Base-by-base conservation (phyloP, 441 rosid species). In the Erodium chrysanthum region DNA sequence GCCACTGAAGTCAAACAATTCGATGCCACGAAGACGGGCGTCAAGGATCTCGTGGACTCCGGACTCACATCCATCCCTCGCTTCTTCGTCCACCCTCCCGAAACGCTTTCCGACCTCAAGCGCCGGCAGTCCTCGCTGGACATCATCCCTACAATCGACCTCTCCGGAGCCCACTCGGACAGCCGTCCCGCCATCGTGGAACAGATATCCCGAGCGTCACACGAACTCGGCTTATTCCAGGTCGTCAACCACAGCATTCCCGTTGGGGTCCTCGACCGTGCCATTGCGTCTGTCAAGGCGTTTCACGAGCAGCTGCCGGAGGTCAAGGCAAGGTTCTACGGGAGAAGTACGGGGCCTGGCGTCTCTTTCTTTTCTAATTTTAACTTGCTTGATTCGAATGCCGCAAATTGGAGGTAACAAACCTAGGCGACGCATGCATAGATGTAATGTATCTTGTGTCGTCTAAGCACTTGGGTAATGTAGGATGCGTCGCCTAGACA, bases 401-500 rank as follows among this genome's bases (percentile, higher is more conserved):
- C 86, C 33, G 86, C 86, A 1, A 83, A 81, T 76, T 83, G 83
- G 88, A 86, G 86, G 86, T 79, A 56, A n/a, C n/a, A n/a, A n/a
- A n/a, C n/a, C n/a, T n/a, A n/a, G n/a, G n/a, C n/a, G n/a, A n/a
- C n/a, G n/a, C n/a, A n/a, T n/a, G n/a, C n/a, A n/a, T n/a, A n/a
- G n/a, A n/a, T n/a, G n/a, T n/a, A n/a, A n/a, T n/a, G n/a, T n/a
- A n/a, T n/a, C n/a, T n/a, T n/a, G n/a, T n/a, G n/a, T n/a, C n/a
- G n/a, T n/a, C n/a, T n/a, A n/a, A n/a, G n/a, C n/a, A n/a, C n/a
- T n/a, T n/a, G n/a, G n/a, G n/a, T n/a, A n/a, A n/a, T n/a, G n/a
- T n/a, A n/a, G n/a, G n/a, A n/a, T n/a, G n/a, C n/a, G n/a, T n/a
- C n/a, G n/a, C n/a, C n/a, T n/a, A n/a, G n/a, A n/a, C n/a, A n/a